phyloP scores from a whole-genome alignment of 176 grass and related monocot genomes.

The Oryza australiensis region DNA sequence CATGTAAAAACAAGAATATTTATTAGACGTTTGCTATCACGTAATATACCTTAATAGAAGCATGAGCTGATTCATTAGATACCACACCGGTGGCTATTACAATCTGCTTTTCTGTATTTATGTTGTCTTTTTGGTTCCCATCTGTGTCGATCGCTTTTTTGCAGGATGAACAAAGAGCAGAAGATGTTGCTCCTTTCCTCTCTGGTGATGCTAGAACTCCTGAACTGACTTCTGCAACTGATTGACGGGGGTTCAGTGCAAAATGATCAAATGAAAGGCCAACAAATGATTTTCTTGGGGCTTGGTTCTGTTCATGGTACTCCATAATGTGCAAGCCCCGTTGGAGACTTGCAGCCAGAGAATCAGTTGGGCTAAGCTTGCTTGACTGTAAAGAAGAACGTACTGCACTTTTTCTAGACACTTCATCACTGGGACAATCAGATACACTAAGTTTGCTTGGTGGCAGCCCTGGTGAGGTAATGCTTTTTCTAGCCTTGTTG shows the following conservation, averaged over 20 bases:
- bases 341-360: slow-evolving; percentile 81
- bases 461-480: slow-evolving; percentile 48
- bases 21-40: background rate
- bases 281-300: slow-evolving; percentile 63
- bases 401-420: slow-evolving; percentile 48
- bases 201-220: slow-evolving; percentile 36
- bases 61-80: background rate
- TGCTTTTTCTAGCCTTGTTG: slow-evolving; percentile 60
- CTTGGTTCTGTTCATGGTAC: slow-evolving; percentile 65
- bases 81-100: slow-evolving; percentile 32
- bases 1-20: background rate
- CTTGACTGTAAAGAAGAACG: slow-evolving; percentile 73
- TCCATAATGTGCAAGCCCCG: slow-evolving; percentile 93
- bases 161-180: slow-evolving; percentile 77
- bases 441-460: slow-evolving; percentile 45
- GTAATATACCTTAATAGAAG: slow-evolving; percentile 37
- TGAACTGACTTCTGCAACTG: slow-evolving; percentile 48
- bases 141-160: slow-evolving; percentile 58
- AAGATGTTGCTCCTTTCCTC: slow-evolving; percentile 20
- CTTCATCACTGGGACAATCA: slow-evolving; percentile 41
- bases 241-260: slow-evolving; percentile 55
- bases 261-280: slow-evolving; percentile 99
- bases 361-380: slow-evolving; percentile 82
- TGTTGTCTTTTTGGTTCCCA: slow-evolving; percentile 35
- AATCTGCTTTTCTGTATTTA: slow-evolving; percentile 52